A percentile compares a stretch with the other conserved stretches of the same genome.
Evolutionary conservation across 2,329 filamentous ascomycete species (phyloP).

Genomic region (Trichoderma endophyticum): DNA sequence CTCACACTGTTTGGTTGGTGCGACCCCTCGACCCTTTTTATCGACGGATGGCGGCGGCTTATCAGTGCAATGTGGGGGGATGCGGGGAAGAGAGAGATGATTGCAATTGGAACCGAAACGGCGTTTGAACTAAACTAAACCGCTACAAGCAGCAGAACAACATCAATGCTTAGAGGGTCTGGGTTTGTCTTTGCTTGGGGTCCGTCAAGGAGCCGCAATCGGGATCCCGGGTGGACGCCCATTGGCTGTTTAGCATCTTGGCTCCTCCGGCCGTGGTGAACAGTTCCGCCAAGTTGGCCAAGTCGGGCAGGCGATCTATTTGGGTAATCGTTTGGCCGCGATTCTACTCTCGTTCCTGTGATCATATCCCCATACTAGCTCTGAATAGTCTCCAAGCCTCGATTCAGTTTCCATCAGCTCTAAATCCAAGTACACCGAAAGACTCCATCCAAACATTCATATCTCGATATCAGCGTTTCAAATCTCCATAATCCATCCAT

Average conservation of each 20-base stretch:
- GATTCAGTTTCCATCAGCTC: not conserved
- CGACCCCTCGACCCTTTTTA: conserved; percentile 7
- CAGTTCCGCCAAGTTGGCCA: not conserved
- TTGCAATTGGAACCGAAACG: not conserved
- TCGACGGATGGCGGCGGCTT: conserved; percentile 19
- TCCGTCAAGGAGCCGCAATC: not conserved
- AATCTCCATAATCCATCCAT: not conserved
- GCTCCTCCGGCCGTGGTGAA: not conserved
- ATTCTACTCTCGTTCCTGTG: not conserved
- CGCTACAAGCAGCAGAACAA: not conserved
- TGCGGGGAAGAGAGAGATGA: not conserved
- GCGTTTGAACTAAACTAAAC: not conserved
- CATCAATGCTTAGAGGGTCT: not conserved
- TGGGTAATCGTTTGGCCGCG: not conserved
- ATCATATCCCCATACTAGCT: not conserved
- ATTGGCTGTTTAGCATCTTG: not conserved
- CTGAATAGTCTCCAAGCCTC: not conserved
- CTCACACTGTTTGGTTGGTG: not conserved
- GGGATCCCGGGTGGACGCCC: not conserved
- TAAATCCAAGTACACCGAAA: not conserved
- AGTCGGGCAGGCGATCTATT: conserved; percentile 11
- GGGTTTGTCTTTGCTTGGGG: not conserved
- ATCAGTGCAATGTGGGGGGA: conserved; percentile 15
- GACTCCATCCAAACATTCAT: not conserved
- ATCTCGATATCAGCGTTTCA: not conserved